Evolutionary conservation across 805 yeast species (phyloP), one percentile per base, ranked within the genome.

Genomic region (Clavispora carvajalis): DNA sequence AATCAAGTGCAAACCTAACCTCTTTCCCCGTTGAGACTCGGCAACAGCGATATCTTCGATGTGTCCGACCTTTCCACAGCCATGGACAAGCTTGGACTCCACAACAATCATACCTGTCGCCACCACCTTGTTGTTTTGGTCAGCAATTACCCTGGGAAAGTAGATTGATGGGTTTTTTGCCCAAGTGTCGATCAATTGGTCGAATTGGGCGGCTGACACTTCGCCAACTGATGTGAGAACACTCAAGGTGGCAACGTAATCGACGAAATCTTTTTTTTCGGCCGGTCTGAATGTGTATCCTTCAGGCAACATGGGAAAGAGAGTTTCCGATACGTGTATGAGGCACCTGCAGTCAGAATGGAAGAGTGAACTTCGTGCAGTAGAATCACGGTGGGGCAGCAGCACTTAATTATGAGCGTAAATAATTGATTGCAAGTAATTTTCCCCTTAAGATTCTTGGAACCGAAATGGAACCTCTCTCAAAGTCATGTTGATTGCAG

Each of bases 11-110:
- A 72, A 67, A 0, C 99, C 99, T 35, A 91, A 66, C 51, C 78
- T 78, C 57, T 82, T 80, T 6, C 99, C 99, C 56, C 90, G 97
- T 57, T 85, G 85, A 15, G 71, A 64, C 22, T 60, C 57, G 15
- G 79, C 71, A 4, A 91, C 95, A 1, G 97, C 83, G 45, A 91
- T 91, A 59, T 91, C 99, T 57, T 91, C 99, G 47, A 91, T 84
- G 64, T 91, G 98, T 2, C 98, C 98, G 4, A 87, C 95, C 38
- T 73, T 62, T 0, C 95, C 95, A 59, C 93, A 80, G 29, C 68
- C 77, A 62, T 91, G 99, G 47, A 93, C 88, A 47, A 83, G 64
- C 60, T 91, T 91, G 37, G 73, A 74, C 60, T 91, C 99, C 7
- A 93, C 68, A 9, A 93, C 54, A 11, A 91, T 64, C 58, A 84